These are phyloP conservation scores for Medicago ruthenica DNA, from an alignment of 306 rosid genomes.

Conservation along the genomic window DNA sequence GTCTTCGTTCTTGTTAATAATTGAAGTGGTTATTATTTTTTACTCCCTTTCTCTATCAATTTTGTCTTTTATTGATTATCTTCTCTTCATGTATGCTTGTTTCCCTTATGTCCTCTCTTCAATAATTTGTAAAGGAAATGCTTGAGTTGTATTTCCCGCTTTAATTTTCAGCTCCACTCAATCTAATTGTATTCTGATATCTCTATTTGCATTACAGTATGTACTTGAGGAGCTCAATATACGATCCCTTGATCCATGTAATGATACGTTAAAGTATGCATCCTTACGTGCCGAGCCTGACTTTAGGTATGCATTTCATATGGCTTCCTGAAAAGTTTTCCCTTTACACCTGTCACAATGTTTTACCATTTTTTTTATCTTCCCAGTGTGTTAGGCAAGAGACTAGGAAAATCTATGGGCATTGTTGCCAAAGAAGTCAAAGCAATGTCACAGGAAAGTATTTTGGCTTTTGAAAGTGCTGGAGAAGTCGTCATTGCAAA, in stretches of 20 bases:
- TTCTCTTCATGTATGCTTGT: background rate
- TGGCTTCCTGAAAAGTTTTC: conserved; percentile 29
- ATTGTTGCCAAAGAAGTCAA: conserved; percentile 79
- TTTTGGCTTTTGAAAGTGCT: conserved; percentile 82
- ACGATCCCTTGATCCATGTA: conserved; percentile 82
- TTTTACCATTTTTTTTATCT: conserved; percentile 35
- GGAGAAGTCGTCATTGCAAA: conserved; percentile 78
- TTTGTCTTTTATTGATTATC: conserved; percentile 10
- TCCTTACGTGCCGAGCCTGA: conserved; percentile 93
- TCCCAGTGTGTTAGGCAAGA: conserved; percentile 78
- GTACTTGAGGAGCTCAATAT: conserved; percentile 92
- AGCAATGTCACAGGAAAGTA: conserved; percentile 85
- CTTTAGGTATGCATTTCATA: conserved; percentile 67
- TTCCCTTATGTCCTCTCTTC: background rate
- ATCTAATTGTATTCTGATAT: conserved; percentile 30
- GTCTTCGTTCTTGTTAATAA: background rate
- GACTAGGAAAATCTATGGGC: conserved; percentile 92
- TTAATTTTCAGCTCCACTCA: conserved; percentile 15
- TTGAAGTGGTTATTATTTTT: background rate
- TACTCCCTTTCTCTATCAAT: background rate
- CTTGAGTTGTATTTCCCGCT: background rate
- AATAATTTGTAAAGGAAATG: conserved; percentile 4
- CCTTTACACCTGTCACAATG: conserved; percentile 1
- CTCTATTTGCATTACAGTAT: conserved; percentile 62
- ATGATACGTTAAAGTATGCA: conserved; percentile 83